Evolutionary conservation across 2,329 filamentous ascomycete species (phyloP), one percentile per base, ranked within the genome.

Genomic region (Phaeomoniella chlamydospora): DNA sequence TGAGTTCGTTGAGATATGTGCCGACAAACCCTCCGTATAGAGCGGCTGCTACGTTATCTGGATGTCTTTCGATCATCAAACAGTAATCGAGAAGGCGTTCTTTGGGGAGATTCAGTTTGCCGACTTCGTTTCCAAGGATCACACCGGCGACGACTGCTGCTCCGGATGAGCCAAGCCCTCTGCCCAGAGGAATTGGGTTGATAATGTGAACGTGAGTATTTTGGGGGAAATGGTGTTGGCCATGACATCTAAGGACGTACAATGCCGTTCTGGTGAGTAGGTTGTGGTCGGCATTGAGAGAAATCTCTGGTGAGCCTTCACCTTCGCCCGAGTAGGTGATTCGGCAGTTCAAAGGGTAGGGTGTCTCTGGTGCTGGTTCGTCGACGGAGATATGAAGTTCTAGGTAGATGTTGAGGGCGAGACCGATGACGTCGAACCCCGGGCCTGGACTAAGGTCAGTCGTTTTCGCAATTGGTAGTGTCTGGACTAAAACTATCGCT

Each of bases 11-110:
- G 41, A 96, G 72, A 54, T 96, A 96, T 13, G 88, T 94, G 41
- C 90, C 90, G 16, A 98, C 86, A 47, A 98, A 96, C 18, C 90
- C 90, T 46, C 90, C 90, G 51, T 92, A 96, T 22, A 96, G 73
- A 5, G 90, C 87, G 11, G 90, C 90, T 39, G 87, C 90, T 35
- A 98, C 85, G 53, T 94, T 94, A 61, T 94, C 86, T 9, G 86
- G 86, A 57, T 94, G 86, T 44, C 85, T 76, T 60, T 94, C 55
- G 58, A 48, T 93, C 90, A 98, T 98, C 46, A 98, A 67, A 54
- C 85, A 94, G 57, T 86, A 98, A 61, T 98, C 90, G 49, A 98
- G 78, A 54, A 98, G 72, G 29, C 90, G 72, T 44, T 84, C 80
- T 50, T 83, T 78, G 39, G 74, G 75, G 18, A 43, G 39, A 31